Conservation (phyloP, 257 asterid species). For the Penstemon barbatus region DNA sequence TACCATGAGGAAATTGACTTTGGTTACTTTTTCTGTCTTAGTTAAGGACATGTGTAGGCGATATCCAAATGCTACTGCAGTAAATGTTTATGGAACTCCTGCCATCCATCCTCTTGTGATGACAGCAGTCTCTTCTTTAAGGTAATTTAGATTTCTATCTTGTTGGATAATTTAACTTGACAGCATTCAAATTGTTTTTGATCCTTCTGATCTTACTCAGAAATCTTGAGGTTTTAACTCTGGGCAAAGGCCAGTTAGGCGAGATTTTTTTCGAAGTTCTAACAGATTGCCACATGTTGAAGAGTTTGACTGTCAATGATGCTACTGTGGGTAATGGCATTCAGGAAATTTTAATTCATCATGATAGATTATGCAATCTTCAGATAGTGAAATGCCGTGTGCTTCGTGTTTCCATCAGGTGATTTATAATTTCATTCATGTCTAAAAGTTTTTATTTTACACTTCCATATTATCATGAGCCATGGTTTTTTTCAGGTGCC, state of each 20-base stretch:
- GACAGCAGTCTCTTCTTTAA: conserved; percentile 72
- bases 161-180: conserved; percentile 14
- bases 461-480: conserved; percentile 24
- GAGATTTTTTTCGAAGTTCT: conserved; percentile 75
- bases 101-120: conserved; percentile 63
- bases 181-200: conserved; percentile 25
- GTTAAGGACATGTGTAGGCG: conserved; percentile 90
- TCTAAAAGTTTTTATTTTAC: background rate
- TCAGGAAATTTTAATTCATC: conserved; percentile 75
- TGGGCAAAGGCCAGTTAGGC: conserved; percentile 92
- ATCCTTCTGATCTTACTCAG: conserved; percentile 43
- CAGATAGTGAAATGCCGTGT: conserved; percentile 93
- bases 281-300: conserved; percentile 72
- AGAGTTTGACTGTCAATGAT: conserved; percentile 76
- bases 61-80: conserved; percentile 86
- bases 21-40: conserved; percentile 26
- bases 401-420: conserved; percentile 87
- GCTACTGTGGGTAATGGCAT: conserved; percentile 88
- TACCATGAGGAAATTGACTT: conserved; percentile 18
- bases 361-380: conserved; percentile 73
- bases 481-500: conserved; percentile 62
- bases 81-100: conserved; percentile 74
- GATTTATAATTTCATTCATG: conserved; percentile 15
- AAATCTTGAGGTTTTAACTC: conserved; percentile 80
- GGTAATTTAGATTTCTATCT: conserved; percentile 44